phyloP scores from a whole-genome alignment of 306 rosid species.

The Quercus glauca region DNA sequence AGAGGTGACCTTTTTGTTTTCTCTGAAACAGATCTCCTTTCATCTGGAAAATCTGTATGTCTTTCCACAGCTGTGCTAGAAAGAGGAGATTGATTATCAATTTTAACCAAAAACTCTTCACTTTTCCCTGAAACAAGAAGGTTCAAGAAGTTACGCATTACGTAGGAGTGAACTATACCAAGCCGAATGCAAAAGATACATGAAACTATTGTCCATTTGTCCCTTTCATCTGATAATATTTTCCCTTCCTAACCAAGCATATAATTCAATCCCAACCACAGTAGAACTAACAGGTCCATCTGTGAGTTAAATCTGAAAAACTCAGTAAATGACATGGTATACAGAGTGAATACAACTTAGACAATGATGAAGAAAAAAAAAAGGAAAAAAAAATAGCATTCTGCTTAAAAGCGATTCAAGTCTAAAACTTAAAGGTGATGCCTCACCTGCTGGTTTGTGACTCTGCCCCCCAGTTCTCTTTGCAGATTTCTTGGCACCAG shows the following conservation, averaged over 20 bases:
- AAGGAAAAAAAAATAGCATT: neutral
- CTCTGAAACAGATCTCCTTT: constrained; percentile 16
- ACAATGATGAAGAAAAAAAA: neutral
- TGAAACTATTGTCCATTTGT: constrained; percentile 4
- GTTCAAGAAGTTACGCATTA: constrained; percentile 9
- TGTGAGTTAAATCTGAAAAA: neutral
- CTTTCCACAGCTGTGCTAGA: constrained; percentile 24
- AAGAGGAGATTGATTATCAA: constrained; percentile 24
- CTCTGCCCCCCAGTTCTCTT: constrained; percentile 29
- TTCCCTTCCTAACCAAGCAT: constrained; percentile 2
- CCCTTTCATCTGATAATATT: neutral
- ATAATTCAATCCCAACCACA: neutral
- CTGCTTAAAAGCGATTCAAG: neutral
- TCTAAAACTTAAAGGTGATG: neutral
- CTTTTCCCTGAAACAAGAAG: constrained; percentile 23
- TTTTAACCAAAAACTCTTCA: constrained; percentile 29
- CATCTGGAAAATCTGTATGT: constrained; percentile 5
- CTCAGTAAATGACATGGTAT: neutral
- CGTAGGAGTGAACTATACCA: neutral
- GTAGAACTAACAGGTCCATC: constrained; percentile 4
- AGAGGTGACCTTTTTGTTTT: constrained; percentile 17
- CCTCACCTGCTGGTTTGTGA: constrained; percentile 40
- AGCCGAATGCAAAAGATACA: neutral
- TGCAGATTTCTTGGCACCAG: constrained; percentile 32
- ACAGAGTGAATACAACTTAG: neutral